phyloP scores from a whole-genome alignment of 768 basidiomycete species.

The Suillus tomentosus region DNA sequence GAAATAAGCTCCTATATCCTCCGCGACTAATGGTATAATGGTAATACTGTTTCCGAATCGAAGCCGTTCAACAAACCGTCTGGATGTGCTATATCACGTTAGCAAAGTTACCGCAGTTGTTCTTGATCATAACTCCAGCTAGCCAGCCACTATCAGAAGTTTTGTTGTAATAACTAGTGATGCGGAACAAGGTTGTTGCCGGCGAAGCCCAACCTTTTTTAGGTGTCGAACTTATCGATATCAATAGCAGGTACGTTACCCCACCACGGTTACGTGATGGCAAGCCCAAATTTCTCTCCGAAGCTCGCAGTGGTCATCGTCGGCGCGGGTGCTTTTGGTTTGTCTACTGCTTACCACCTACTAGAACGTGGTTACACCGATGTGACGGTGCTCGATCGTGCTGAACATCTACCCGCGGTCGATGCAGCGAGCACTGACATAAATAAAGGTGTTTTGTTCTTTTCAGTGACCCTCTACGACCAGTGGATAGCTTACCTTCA shows the following conservation, averaged over 20 bases:
- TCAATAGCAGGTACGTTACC: neutral
- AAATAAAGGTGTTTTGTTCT: conserved; percentile 37
- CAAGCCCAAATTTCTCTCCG: conserved; percentile 4
- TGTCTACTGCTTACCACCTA: conserved; percentile 84
- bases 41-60: no score
- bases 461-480: neutral
- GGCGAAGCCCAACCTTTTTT: no score
- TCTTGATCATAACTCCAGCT: no score
- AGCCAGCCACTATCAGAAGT: no score
- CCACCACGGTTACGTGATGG: neutral
- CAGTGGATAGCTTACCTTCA: neutral
- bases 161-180: no score
- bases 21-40: no score
- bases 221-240: neutral
- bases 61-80: no score
- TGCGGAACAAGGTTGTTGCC: no score
- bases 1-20: no score
- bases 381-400: conserved; percentile 78
- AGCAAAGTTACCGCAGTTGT: no score
- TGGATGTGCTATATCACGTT: no score
- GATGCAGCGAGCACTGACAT: conserved; percentile 75
- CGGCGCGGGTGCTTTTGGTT: conserved; percentile 84
- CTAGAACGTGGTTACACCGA: conserved; percentile 65
- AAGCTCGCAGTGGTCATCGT: conserved; percentile 59
- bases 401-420: conserved; percentile 67